Evolutionary conservation across 2,329 filamentous ascomycete species (phyloP), one percentile per base, ranked within the genome.

Genomic region (Beauveria scarabaeidicola): DNA sequence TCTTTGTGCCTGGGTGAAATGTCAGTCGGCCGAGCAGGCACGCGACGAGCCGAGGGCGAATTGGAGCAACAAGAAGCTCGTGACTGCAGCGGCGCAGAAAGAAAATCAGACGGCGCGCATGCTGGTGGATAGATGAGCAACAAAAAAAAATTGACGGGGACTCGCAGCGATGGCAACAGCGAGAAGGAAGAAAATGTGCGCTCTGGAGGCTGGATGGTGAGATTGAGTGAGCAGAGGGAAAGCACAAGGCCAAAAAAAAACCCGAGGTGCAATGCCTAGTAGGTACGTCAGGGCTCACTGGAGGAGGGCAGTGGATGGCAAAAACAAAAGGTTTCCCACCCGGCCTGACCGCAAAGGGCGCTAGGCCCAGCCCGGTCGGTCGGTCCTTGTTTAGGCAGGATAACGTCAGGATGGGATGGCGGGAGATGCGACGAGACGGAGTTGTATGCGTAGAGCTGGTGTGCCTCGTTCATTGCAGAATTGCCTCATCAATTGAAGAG

Each of bases 331-430:
- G 17, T 25, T 41, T 10, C 19, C 41, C 5, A 27, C 25, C 36
- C 32, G 32, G 32, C 13, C 32, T 36, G 11, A 15, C 32, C 32
- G 38, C 23, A 27, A 43, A 15, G 23, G 32, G 48, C 48, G 40
- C 56, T 59, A 59, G 17, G 27, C 56, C 47, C 48, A 59, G 23
- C 47, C 21, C 27, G 56, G 47, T n/a, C 15, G 21, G 43, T 27
- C 15, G 9, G 15, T 48, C 13, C 23, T 15, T 17, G 1, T 36
- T 36, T 36, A 36, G 32, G 32, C 32, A 36, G 32, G 32, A 15
- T 5, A 36, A 36, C 13, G 32, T 5, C 32, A 36, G 32, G 32
- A 36, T 36, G 32, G 32, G 32, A 36, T 13, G 32, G 17, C 17
- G 6, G 17, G 40, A 44, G 38, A 29, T 53, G 51, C 23, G 23